Evolutionary conservation across 495 filamentous ascomycete species (phyloP), one percentile per base, ranked within the genome.

Genomic region (Podospora appendiculata): DNA sequence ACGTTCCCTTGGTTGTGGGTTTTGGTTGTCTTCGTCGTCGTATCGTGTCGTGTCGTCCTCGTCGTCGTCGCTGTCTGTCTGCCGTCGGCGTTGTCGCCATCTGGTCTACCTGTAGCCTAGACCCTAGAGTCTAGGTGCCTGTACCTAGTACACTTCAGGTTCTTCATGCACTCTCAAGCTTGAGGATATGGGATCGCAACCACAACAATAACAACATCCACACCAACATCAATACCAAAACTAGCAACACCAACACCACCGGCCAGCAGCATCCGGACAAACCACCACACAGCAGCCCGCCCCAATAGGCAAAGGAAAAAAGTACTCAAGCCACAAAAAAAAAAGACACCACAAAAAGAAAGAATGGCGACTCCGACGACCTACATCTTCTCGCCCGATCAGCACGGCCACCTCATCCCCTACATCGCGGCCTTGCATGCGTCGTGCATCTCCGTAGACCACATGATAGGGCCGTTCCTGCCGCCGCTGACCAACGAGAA

Each of bases 361-460:
- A 55, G 36, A 32, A 55, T 50, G 52, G 47, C 48, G 8, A 12
- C 55, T 9, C n/a, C 19, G 11, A 51, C 32, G 57, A 67, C 63
- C 11, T 59, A 61, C 52, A 46, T 64, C 62, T 70, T 70, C 56
- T 60, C 63, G 8, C 58, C 53, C 6, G 52, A 57, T 11, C 56
- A 60, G 36, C 68, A 72, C 50, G 58, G 51, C 45, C 61, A 65
- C 50, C 61, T 72, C 8, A 50, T 61, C 10, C 65, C 70, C 14
- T 71, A 68, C 59, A 61, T 72, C 19, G 70, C 70, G 32, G 68
- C 67, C 18, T 57, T 72, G 16, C 67, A 72, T 50, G 68, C 67
- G 13, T 62, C 61, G 0, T 69, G 70, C 53, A 70, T 72, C 54
- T 61, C 59, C 8, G 53, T 58, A 34, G 68, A 72, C 56, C 55